Evolutionary conservation across 2,329 filamentous ascomycete species (phyloP).

Genomic region (Hymenoscyphus albidus): DNA sequence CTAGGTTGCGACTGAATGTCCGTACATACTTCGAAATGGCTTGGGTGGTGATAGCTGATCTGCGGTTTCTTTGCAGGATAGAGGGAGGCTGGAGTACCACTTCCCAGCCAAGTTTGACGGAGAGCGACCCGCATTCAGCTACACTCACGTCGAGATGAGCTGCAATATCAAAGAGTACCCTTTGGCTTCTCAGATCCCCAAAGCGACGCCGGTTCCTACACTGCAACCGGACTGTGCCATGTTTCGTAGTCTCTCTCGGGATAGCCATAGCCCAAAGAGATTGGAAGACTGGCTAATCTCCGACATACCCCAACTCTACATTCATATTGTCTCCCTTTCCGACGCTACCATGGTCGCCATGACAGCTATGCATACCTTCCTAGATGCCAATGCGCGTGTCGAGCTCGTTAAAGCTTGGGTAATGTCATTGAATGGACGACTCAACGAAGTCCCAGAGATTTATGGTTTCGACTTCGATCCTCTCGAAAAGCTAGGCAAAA

Average conservation of each 20-base stretch:
- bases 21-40: background rate
- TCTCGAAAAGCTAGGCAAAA: conserved; percentile 30
- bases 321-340: conserved; percentile 47
- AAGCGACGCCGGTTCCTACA: conserved; percentile 30
- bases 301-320: conserved; percentile 44
- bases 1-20: conserved; percentile 42
- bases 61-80: conserved; percentile 15
- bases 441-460: conserved; percentile 4
- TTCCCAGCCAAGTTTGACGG: conserved; percentile 38
- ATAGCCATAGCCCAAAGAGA: conserved; percentile 29
- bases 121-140: conserved; percentile 41
- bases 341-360: conserved; percentile 49
- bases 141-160: conserved; percentile 37
- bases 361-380: conserved; percentile 45
- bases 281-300: conserved; percentile 40
- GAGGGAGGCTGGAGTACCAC: conserved; percentile 40
- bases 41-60: background rate
- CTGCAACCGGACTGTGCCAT: conserved; percentile 31
- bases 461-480: conserved; percentile 36
- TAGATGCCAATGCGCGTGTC: conserved; percentile 44
- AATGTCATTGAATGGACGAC: conserved; percentile 1
- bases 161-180: conserved; percentile 42
- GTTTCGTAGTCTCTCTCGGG: conserved; percentile 31
- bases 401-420: conserved; percentile 44
- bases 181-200: conserved; percentile 38